A percentile compares a stretch with the other conserved stretches of the same genome.
Evolutionary conservation across 2,329 filamentous ascomycete species (phyloP).

Genomic region (Fusarium sp.): DNA sequence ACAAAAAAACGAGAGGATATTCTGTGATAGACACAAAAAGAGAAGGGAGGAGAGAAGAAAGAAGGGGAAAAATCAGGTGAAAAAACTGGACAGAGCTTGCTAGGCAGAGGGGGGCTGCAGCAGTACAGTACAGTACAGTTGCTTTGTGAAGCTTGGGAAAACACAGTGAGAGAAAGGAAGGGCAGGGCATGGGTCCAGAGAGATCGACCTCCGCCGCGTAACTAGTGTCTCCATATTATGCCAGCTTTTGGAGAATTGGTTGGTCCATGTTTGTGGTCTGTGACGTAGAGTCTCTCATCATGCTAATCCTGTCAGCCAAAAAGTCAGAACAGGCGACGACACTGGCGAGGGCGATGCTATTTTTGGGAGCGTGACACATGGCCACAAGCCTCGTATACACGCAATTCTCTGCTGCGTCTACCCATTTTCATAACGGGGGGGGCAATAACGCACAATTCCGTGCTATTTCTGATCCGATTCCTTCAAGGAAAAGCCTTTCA

Average conservation of each 20-base stretch:
- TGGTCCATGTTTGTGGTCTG: conserved; percentile 7
- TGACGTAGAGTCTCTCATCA: conserved; percentile 22
- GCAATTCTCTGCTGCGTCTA: conserved; percentile 10
- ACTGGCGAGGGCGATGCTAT: conserved; percentile 9
- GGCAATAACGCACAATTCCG: background rate
- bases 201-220: conserved; percentile 22
- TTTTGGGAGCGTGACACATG: conserved; percentile 18
- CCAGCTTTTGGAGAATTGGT: background rate
- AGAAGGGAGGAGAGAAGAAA: background rate
- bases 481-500: background rate
- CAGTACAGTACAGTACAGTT: background rate
- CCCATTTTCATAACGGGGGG: background rate
- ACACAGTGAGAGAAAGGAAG: conserved; percentile 1
- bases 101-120: background rate
- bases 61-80: conserved; percentile 1
- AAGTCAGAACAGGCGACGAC: background rate
- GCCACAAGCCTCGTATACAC: conserved; percentile 27
- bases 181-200: conserved; percentile 6
- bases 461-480: background rate
- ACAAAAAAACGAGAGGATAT: conserved; percentile 27
- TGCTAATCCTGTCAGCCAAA: background rate
- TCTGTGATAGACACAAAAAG: background rate
- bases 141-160: background rate
- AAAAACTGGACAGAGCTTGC: background rate
- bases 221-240: conserved; percentile 26